phyloP scores from a whole-genome alignment of 352 stramenopile species.

The Pythium plurisporium region DNA sequence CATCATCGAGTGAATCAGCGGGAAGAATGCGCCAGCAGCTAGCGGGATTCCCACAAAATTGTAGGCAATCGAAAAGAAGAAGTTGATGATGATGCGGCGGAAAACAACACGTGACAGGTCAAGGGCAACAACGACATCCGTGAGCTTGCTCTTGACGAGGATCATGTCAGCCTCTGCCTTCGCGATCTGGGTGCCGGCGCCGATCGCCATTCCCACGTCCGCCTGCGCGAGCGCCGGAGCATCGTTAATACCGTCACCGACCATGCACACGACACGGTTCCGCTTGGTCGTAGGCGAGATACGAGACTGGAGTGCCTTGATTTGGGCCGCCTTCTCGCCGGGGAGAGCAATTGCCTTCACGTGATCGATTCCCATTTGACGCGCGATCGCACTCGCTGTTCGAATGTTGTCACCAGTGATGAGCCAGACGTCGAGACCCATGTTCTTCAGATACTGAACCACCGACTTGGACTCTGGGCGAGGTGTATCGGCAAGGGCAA shows the following conservation, averaged over 20 bases:
- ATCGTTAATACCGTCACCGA: constrained; percentile 96
- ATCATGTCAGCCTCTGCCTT: constrained; percentile 88
- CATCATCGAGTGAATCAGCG: constrained; percentile 78
- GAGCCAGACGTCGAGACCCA: constrained; percentile 82
- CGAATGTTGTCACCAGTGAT: constrained; percentile 92
- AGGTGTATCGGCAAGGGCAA: constrained; percentile 72
- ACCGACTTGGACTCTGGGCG: constrained; percentile 68
- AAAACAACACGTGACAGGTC: constrained; percentile 81
- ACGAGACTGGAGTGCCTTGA: constrained; percentile 78
- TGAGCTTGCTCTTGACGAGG: constrained; percentile 80
- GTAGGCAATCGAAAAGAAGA: constrained; percentile 87
- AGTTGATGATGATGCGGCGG: constrained; percentile 81
- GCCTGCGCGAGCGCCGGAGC: constrained; percentile 89
- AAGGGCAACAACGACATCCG: constrained; percentile 79
- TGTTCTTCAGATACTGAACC: constrained; percentile 71
- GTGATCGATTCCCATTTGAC: constrained; percentile 86
- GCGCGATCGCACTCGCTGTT: constrained; percentile 86
- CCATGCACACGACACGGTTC: constrained; percentile 87
- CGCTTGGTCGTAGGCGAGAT: constrained; percentile 68
- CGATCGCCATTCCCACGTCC: constrained; percentile 91
- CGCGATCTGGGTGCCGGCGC: constrained; percentile 88
- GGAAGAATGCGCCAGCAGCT: constrained; percentile 83
- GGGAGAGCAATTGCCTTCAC: constrained; percentile 88
- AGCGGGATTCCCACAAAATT: constrained; percentile 82
- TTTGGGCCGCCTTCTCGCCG: constrained; percentile 92